phyloP scores from a whole-genome alignment of 2,329 filamentous ascomycete species.

The Sordariomycetes sp. region DNA sequence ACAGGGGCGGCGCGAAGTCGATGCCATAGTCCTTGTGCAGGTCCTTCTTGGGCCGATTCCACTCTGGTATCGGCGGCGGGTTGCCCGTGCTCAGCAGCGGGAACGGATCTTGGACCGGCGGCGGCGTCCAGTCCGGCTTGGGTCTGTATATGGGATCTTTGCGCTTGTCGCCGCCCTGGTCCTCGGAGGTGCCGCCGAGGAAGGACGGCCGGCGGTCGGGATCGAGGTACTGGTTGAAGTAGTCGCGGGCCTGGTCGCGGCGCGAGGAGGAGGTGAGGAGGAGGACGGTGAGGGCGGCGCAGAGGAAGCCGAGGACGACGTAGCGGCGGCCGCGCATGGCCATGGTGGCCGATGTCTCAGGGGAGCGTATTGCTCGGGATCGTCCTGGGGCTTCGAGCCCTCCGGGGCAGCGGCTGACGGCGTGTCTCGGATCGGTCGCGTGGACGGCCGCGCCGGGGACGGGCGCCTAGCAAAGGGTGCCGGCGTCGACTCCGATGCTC shows the following conservation, averaged over 20 bases:
- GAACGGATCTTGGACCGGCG: conserved; percentile 31
- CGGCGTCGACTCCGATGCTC: too few species aligned
- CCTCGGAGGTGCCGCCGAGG: conserved; percentile 1
- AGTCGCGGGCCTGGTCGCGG: conserved; percentile 3
- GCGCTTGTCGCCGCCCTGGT: conserved; percentile 7
- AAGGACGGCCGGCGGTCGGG: neutral
- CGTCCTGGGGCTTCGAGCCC: too few species aligned
- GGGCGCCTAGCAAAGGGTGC: too few species aligned
- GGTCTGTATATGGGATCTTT: conserved; percentile 21
- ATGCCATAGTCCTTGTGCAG: conserved; percentile 27
- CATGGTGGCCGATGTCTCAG: too few species aligned
- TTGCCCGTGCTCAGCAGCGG: conserved; percentile 24
- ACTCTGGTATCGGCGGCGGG: conserved; percentile 30
- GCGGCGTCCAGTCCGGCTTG: conserved; percentile 20
- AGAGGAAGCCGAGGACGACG: conserved; percentile 3
- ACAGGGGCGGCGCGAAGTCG: conserved; percentile 34
- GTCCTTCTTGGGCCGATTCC: conserved; percentile 30
- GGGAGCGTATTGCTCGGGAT: too few species aligned
- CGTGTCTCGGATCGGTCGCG: too few species aligned
- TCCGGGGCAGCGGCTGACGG: too few species aligned
- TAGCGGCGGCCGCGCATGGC: conserved; percentile 4
- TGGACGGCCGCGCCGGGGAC: too few species aligned
- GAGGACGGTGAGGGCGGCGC: conserved; percentile 2
- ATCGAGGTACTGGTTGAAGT: conserved; percentile 5
- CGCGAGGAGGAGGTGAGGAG: conserved; percentile 2